phyloP scores from a whole-genome alignment of 176 grass and related monocot species.

The Calamus simplicifolius region DNA sequence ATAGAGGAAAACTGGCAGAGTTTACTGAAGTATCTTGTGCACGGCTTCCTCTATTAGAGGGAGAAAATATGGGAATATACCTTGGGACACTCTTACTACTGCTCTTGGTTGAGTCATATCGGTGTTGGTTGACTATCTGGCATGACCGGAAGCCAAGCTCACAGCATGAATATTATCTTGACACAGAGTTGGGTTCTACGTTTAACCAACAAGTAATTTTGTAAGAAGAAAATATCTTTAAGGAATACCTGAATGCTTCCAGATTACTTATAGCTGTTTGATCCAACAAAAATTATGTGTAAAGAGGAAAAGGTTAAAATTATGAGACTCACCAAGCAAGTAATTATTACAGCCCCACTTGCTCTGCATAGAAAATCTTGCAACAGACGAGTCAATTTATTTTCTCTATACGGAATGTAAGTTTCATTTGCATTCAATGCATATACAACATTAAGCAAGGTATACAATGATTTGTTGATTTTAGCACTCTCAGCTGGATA shows the following conservation, averaged over 20 bases:
- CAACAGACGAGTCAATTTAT: conserved; percentile 52
- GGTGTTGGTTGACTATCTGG: conserved; percentile 25
- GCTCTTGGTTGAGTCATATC: conserved; percentile 6
- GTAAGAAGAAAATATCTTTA: too few relatives aligned
- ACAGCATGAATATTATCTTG: conserved; percentile 42
- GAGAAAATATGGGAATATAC: conserved; percentile 6
- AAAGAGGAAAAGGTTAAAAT: neutral
- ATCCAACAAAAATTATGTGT: too few relatives aligned
- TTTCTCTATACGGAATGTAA: conserved; percentile 45
- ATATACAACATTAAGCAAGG: conserved; percentile 42
- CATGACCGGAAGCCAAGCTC: conserved; percentile 48
- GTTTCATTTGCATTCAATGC: conserved; percentile 38
- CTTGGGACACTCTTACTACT: conserved; percentile 17
- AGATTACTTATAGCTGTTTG: too few relatives aligned
- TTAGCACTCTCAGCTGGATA: conserved; percentile 7
- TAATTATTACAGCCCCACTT: conserved; percentile 25
- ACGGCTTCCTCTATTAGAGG: neutral
- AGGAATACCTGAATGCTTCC: too few relatives aligned
- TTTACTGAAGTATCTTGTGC: neutral
- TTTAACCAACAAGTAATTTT: neutral
- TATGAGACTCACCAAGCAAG: conserved; percentile 42
- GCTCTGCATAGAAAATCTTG: conserved; percentile 51
- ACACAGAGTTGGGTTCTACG: conserved; percentile 37
- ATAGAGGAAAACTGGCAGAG: conserved; percentile 6
- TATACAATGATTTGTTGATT: conserved; percentile 43